phyloP scores from a whole-genome alignment of 2,329 filamentous ascomycete species.

The Esteya vermicola region DNA sequence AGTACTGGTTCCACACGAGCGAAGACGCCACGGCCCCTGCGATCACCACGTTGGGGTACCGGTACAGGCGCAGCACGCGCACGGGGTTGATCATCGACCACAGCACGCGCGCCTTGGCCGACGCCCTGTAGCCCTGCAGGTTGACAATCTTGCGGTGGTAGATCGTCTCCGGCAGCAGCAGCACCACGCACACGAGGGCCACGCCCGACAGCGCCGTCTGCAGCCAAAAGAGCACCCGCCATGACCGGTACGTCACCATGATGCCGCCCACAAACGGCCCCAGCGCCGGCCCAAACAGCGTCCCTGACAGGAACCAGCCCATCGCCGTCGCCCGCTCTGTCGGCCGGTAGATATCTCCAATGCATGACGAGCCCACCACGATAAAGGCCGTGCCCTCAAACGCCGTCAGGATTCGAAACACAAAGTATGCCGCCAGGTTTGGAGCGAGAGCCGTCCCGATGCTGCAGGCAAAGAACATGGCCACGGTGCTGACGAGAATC shows the following conservation, averaged over 20 bases:
- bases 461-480: constrained; percentile 49
- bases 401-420: constrained; percentile 55
- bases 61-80: constrained; percentile 41
- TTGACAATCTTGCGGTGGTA: constrained; percentile 41
- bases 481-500: constrained; percentile 38
- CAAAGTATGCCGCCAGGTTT: constrained; percentile 50
- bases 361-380: constrained; percentile 49
- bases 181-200: constrained; percentile 38
- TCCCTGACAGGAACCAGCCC: constrained; percentile 52
- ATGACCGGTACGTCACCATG: constrained; percentile 51
- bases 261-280: constrained; percentile 52
- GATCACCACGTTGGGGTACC: constrained; percentile 50
- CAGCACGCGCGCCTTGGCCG: constrained; percentile 32
- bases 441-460: constrained; percentile 53
- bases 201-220: constrained; percentile 47
- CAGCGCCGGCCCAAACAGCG: constrained; percentile 49
- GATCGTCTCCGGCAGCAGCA: constrained; percentile 55
- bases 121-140: constrained; percentile 30
- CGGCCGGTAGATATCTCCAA: constrained; percentile 42
- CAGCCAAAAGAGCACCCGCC: constrained; percentile 59
- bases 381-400: constrained; percentile 58
- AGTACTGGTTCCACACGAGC: constrained; percentile 61
- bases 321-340: constrained; percentile 52
- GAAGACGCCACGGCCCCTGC: constrained; percentile 41
- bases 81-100: constrained; percentile 46